A percentile compares a stretch with the other conserved stretches of the same genome.
These are phyloP conservation scores for Yamadazyma buinensis DNA, from an alignment of 1,139 yeast genomes.

Conservation along the genomic window DNA sequence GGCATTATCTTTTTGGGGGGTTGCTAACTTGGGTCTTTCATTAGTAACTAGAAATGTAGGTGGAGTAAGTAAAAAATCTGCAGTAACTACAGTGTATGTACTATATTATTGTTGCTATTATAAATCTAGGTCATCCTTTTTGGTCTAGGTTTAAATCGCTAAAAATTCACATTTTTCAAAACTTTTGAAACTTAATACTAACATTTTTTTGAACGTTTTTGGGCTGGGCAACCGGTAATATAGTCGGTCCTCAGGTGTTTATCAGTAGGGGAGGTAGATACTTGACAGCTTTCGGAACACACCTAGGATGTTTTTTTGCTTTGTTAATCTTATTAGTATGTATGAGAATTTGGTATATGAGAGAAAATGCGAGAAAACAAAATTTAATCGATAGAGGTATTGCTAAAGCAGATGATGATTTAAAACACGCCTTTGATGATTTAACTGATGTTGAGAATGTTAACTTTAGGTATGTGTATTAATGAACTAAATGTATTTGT, in stretches of 20 bases:
- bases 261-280: constrained; percentile 25
- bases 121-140: no score
- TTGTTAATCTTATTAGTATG: constrained; percentile 22
- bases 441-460: constrained; percentile 36
- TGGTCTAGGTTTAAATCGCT: no score
- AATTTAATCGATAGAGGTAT: constrained; percentile 12
- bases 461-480: constrained; percentile 31
- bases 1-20: constrained; percentile 29
- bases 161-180: no score
- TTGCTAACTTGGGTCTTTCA: constrained; percentile 27
- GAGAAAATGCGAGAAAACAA: constrained; percentile 19
- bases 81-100: constrained; percentile 23
- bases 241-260: constrained; percentile 29
- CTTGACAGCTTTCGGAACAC: constrained; percentile 24
- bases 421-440: constrained; percentile 27
- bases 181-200: no score
- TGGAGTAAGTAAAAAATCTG: constrained; percentile 26
- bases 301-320: constrained; percentile 26
- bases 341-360: constrained; percentile 21
- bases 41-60: constrained; percentile 24
- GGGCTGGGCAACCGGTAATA: constrained; percentile 28
- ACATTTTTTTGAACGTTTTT: no score
- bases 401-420: constrained; percentile 13
- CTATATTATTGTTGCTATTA: no score
- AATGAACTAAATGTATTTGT: not conserved